Evolutionary conservation across 768 basidiomycete species (phyloP), one percentile per base, ranked within the genome.

Genomic region (Psilocybe cyanescens): DNA sequence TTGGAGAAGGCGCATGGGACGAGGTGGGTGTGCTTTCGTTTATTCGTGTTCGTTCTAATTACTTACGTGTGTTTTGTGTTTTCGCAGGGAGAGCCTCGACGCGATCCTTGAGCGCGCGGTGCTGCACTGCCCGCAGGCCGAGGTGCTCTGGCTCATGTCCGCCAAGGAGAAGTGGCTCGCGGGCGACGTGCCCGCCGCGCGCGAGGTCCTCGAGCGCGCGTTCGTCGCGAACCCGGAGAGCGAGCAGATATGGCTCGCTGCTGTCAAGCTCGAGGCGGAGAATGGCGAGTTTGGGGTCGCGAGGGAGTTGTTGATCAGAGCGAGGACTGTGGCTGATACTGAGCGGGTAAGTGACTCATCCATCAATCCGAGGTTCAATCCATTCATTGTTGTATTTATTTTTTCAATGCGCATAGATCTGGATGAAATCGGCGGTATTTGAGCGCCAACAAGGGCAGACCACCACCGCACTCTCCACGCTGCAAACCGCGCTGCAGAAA

Each of bases 351-450:
- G 88, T 76, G 24, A 30, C 19, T 29, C n/a, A 9, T 12, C 3
- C n/a, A 5, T 44, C 14, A 44, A 44, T 24, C 24, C 24, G 24
- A 24, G 24, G 24, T 24, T 24, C 24, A 24, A 24, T 24, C 24
- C n/a, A 9, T 44, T 44, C 41, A 7, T 12, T 14, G 41, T 44
- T n/a, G n/a, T 16, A 5, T 44, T 11, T 12, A 44, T 24, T 67
- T 49, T 2, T 2, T 41, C 5, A 46, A 8, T 52, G 17, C 24
- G 37, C 31, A 8, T 69, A 97, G 95, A 98, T 99, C 55, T 99
- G 97, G 97, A 95, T 99, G 95, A 99, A 99, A 73, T 95, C 93
- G 1, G 95, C 93, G 2, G 93, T 94, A 1, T 95, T 99, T 67
- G 95, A 98, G 70, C 85, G 96, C 8, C 92, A 97, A 71, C 93